These are phyloP conservation scores for Tulasnella calospora DNA, from an alignment of 768 basidiomycete species.

Conservation along the genomic window DNA sequence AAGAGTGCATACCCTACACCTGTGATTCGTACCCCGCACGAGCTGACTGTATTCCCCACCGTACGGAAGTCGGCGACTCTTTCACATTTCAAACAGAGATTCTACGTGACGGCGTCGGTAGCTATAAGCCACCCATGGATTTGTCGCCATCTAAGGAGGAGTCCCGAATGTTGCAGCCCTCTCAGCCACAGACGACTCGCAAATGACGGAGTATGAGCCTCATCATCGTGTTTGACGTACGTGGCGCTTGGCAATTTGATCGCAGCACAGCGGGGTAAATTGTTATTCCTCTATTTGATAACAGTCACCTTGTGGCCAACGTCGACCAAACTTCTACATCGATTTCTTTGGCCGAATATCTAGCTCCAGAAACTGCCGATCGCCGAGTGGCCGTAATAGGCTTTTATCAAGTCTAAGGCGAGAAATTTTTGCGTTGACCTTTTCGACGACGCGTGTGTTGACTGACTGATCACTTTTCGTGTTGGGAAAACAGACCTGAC, in stretches of 20 bases:
- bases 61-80: background rate
- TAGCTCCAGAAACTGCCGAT: constrained; percentile 57
- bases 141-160: background rate
- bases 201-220: constrained; percentile 21
- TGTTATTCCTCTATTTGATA: too few species aligned
- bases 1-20: background rate
- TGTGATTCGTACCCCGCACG: background rate
- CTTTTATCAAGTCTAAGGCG: constrained; percentile 82
- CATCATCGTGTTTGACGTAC: constrained; percentile 9
- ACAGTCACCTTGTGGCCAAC: constrained; percentile 77
- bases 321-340: constrained; percentile 51
- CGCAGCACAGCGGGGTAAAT: background rate
- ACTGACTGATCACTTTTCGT: background rate
- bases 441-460: background rate
- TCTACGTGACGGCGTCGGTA: background rate
- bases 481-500: constrained; percentile 52
- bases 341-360: constrained; percentile 51
- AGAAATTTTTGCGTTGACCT: constrained; percentile 24
- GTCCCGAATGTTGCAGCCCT: background rate
- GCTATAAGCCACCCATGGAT: background rate
- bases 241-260: background rate
- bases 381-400: constrained; percentile 74
- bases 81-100: background rate
- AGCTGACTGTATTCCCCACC: background rate
- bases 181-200: constrained; percentile 2